These are phyloP conservation scores for Salvia hispanica DNA, from an alignment of 257 asterid genomes.

Conservation along the genomic window DNA sequence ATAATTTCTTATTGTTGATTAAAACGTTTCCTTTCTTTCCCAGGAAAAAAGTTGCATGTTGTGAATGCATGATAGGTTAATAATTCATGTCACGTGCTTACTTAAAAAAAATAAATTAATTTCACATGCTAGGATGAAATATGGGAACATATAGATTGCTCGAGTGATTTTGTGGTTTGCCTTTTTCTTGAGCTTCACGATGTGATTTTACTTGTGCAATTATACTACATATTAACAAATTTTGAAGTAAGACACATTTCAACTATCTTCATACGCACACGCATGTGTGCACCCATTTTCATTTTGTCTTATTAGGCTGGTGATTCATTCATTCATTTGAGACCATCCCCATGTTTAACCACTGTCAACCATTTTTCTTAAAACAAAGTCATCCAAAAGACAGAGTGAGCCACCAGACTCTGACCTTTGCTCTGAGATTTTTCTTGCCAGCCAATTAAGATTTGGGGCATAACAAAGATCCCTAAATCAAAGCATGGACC, in stretches of 20 bases:
- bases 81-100: slow-evolving; percentile 4
- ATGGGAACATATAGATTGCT: neutral
- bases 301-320: slow-evolving; percentile 19
- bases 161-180: slow-evolving; percentile 17
- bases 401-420: neutral
- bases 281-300: neutral
- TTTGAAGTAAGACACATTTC: slow-evolving; percentile 4
- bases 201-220: slow-evolving; percentile 1
- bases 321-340: slow-evolving; percentile 1
- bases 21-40: neutral
- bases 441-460: neutral
- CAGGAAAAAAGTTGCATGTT: neutral
- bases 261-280: neutral
- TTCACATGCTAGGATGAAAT: slow-evolving; percentile 3
- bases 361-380: neutral
- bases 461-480: neutral
- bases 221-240: neutral
- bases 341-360: neutral
- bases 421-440: neutral
- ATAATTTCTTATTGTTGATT: neutral
- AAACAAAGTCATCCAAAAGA: neutral
- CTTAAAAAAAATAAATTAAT: neutral
- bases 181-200: neutral
- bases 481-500: neutral
- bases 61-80: neutral